A percentile compares a stretch with the other conserved stretches of the same genome.
phyloP scores from a whole-genome alignment of 2,329 filamentous ascomycete genomes.

The Nemania abortiva region DNA sequence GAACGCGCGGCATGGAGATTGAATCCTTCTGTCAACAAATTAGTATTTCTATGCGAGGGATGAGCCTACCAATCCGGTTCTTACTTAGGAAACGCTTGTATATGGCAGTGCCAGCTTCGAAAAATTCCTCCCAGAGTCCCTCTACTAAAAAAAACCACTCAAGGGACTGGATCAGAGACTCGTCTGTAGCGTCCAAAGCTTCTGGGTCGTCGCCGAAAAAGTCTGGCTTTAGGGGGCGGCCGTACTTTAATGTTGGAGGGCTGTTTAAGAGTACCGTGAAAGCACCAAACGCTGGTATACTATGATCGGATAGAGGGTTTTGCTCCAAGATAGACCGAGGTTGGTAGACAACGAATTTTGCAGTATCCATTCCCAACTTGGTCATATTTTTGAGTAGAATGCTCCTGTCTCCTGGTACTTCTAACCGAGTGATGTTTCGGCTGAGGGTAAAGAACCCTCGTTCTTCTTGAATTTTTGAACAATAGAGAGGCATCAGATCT shows the following conservation, averaged over 20 bases:
- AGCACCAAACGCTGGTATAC: constrained; percentile 57
- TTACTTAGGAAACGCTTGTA: constrained; percentile 87
- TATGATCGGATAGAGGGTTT: constrained; percentile 54
- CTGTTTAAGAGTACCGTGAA: constrained; percentile 65
- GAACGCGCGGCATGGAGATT: constrained; percentile 67
- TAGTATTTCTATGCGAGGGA: constrained; percentile 13
- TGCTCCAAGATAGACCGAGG: constrained; percentile 65
- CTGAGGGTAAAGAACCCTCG: constrained; percentile 79
- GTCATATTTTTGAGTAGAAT: constrained; percentile 80
- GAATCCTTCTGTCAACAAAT: constrained; percentile 56
- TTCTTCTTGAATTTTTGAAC: constrained; percentile 76
- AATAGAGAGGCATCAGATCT: constrained; percentile 88
- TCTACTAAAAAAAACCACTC: constrained; percentile 87
- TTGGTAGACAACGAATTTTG: constrained; percentile 79
- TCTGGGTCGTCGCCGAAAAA: constrained; percentile 75
- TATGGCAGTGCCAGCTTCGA: constrained; percentile 75
- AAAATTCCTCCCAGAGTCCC: constrained; percentile 77
- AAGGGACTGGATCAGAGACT: constrained; percentile 79
- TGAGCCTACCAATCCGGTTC: constrained; percentile 53
- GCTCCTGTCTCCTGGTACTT: constrained; percentile 72
- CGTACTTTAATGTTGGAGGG: constrained; percentile 66
- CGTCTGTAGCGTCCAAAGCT: constrained; percentile 70
- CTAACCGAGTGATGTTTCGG: constrained; percentile 80
- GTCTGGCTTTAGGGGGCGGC: constrained; percentile 74
- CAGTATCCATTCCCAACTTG: constrained; percentile 77